phyloP scores from a whole-genome alignment of 2,329 filamentous ascomycete species.

The Fusarium praegraminearum region DNA sequence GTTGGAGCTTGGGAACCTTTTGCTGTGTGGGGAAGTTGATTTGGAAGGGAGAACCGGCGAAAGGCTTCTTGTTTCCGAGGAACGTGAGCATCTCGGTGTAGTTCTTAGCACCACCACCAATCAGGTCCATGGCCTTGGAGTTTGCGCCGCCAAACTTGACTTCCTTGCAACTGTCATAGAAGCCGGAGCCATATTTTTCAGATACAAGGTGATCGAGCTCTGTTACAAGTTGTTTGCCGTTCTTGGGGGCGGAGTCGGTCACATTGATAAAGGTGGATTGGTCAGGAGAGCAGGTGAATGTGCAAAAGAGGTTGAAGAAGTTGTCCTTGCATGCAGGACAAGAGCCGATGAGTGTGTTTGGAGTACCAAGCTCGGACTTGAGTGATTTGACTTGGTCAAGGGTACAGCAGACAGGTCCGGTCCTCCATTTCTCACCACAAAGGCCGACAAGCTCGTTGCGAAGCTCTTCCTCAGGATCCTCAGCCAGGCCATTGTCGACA shows the following conservation, averaged over 20 bases:
- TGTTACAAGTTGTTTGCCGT: constrained; percentile 75
- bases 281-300: constrained; percentile 96
- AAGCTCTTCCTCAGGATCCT: constrained; percentile 76
- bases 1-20: constrained; percentile 75
- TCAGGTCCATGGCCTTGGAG: constrained; percentile 92
- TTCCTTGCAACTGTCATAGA: constrained; percentile 98
- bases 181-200: constrained; percentile 83
- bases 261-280: constrained; percentile 97
- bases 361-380: constrained; percentile 85
- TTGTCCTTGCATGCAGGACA: constrained; percentile 98
- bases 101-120: constrained; percentile 93
- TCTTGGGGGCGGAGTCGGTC: constrained; percentile 76
- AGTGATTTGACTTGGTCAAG: constrained; percentile 85
- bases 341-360: constrained; percentile 88
- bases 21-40: constrained; percentile 86
- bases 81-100: constrained; percentile 90
- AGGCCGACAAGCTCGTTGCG: constrained; percentile 84
- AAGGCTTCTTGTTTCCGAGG: constrained; percentile 86
- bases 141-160: constrained; percentile 98
- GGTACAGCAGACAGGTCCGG: constrained; percentile 86
- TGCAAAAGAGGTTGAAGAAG: constrained; percentile 98
- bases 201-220: constrained; percentile 93
- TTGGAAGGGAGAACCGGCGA: constrained; percentile 93
- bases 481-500: constrained; percentile 87
- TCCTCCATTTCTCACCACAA: constrained; percentile 88